Conservation (phyloP, 306 rosid species). For the Cicer judaicum region DNA sequence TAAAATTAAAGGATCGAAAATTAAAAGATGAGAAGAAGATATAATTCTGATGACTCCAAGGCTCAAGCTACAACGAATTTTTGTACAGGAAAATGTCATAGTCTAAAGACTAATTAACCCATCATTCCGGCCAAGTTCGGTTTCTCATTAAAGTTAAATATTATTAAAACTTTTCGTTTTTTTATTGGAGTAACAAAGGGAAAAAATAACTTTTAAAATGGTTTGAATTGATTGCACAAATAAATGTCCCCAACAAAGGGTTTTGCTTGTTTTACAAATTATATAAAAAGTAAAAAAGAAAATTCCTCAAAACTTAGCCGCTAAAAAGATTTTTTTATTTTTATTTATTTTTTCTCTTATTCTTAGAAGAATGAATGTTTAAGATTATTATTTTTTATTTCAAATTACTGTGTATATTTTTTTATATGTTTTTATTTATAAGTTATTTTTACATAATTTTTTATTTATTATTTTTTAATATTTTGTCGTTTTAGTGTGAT, state of each 20-base stretch:
- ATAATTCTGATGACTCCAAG: slow-evolving; percentile 6
- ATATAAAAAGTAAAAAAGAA: not conserved
- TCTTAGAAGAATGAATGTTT: no score
- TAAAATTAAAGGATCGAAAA: no score
- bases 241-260: slow-evolving; percentile 43
- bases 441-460: no score
- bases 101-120: slow-evolving; percentile 36
- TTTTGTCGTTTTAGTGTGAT: no score
- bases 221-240: slow-evolving; percentile 44
- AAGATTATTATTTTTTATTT: no score
- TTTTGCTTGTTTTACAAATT: not conserved
- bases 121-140: slow-evolving; percentile 35
- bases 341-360: no score
- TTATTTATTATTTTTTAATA: no score
- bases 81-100: slow-evolving; percentile 30
- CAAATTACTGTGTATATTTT: no score
- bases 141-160: not conserved
- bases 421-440: no score
- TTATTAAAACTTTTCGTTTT: not conserved
- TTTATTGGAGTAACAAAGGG: not conserved
- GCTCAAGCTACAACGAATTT: not conserved
- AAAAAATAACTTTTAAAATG: not conserved
- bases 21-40: slow-evolving; percentile 11
- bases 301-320: no score
- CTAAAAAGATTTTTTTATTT: no score